Conservation (phyloP, 345 rosid species). For the Mangifera indica region DNA sequence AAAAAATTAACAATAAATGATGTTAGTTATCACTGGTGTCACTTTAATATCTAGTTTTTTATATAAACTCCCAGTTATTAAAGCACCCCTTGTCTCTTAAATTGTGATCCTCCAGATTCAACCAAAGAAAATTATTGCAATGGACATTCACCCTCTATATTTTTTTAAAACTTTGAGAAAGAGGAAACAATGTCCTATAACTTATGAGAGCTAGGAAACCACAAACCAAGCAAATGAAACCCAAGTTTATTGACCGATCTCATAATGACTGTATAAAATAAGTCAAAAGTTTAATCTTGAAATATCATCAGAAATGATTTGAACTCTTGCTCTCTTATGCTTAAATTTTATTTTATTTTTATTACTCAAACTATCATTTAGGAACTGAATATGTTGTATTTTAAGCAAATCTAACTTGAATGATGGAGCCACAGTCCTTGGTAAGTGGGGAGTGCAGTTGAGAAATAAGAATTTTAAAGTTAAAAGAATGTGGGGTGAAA, state of each 20-base stretch:
- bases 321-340: too few relatives aligned
- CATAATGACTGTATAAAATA: too few relatives aligned
- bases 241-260: too few relatives aligned
- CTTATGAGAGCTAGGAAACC: too few relatives aligned
- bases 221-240: too few relatives aligned
- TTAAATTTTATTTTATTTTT: too few relatives aligned
- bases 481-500: conserved; percentile 28
- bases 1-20: conserved; percentile 14
- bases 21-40: conserved; percentile 6
- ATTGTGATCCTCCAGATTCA: background rate
- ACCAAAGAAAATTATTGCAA: conserved; percentile 1
- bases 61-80: background rate
- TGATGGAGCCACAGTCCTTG: background rate
- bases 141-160: background rate
- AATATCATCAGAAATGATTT: too few relatives aligned
- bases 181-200: too few relatives aligned
- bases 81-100: background rate
- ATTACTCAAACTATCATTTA: too few relatives aligned
- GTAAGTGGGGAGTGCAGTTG: conserved; percentile 2
- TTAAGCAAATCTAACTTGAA: background rate
- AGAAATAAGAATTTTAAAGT: conserved; percentile 10
- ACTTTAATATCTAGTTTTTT: conserved; percentile 9
- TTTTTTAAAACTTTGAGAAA: too few relatives aligned
- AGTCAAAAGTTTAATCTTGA: too few relatives aligned
- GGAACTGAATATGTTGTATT: too few relatives aligned